A percentile compares a stretch with the other conserved stretches of the same genome.
phyloP scores from a whole-genome alignment of 106 monocot species.

The Dendrobium officinale region DNA sequence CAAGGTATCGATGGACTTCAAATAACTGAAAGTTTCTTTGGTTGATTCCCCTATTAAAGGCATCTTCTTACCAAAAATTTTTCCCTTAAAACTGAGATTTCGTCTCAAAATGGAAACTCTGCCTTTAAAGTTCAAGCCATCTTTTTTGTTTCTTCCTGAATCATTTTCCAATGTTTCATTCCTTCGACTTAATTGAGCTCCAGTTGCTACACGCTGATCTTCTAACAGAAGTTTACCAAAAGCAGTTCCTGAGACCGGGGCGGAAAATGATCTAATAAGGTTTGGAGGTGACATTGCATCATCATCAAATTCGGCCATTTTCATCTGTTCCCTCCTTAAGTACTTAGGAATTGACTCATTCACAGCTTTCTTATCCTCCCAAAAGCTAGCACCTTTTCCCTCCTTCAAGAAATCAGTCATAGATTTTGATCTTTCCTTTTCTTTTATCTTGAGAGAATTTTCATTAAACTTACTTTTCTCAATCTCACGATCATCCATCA shows the following conservation, averaged over 20 bases:
- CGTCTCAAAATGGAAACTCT: constrained; percentile 57
- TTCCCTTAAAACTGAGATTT: constrained; percentile 50
- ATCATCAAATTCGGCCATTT: constrained; percentile 4
- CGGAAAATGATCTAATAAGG: constrained; percentile 74
- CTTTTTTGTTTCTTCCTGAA: constrained; percentile 48
- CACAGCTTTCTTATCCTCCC: constrained; percentile 28
- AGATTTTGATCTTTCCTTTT: constrained; percentile 27
- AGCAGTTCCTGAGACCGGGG: constrained; percentile 59
- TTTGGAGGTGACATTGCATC: constrained; percentile 41
- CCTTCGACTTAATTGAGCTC: constrained; percentile 27
- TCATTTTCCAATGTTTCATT: constrained; percentile 34
- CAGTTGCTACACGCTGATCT: constrained; percentile 30
- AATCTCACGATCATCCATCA: constrained; percentile 36
- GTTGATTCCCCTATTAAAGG: constrained; percentile 24
- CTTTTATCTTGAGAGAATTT: constrained; percentile 10
- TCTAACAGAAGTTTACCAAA: constrained; percentile 61
- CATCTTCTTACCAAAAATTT: constrained; percentile 60
- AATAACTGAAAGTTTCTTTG: constrained; percentile 22
- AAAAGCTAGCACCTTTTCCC: constrained; percentile 21
- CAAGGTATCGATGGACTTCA: constrained; percentile 13
- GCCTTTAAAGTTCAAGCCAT: constrained; percentile 48
- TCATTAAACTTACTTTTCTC: constrained; percentile 7
- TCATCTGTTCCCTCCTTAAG: constrained; percentile 29
- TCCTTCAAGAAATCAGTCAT: constrained; percentile 26
- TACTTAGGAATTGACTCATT: constrained; percentile 26